phyloP scores from a whole-genome alignment of 2,329 filamentous ascomycete genomes.

The Arthrobotrys sinensis region DNA sequence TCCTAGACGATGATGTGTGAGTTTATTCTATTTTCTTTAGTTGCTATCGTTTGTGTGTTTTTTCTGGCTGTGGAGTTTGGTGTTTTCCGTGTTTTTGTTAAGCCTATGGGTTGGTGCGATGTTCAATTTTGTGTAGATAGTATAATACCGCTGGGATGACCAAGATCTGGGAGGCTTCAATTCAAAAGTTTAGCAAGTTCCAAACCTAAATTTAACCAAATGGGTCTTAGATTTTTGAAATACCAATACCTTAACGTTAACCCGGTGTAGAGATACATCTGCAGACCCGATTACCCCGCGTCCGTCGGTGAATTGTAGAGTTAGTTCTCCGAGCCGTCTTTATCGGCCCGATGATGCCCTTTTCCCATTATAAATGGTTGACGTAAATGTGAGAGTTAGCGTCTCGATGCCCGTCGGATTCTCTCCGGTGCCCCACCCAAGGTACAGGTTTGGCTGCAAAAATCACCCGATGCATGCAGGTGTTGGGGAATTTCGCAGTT shows the following conservation, averaged over 20 bases:
- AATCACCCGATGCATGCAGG: background rate
- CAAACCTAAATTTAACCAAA: no score
- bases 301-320: background rate
- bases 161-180: no score
- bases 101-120: no score
- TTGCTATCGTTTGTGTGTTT: no score
- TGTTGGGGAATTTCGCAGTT: slow-evolving; percentile 9
- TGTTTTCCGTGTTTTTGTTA: no score
- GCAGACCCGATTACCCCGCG: background rate
- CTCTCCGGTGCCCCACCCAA: background rate
- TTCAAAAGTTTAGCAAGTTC: no score
- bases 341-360: slow-evolving; percentile 2
- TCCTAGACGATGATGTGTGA: no score
- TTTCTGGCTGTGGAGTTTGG: no score
- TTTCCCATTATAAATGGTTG: background rate
- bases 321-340: background rate
- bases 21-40: no score
- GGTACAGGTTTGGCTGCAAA: background rate
- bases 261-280: background rate
- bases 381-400: background rate
- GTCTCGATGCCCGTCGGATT: background rate
- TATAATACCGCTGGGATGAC: no score
- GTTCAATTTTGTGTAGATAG: no score
- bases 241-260: background rate
- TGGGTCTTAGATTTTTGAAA: no score